A percentile compares a stretch with the other conserved stretches of the same genome.
Conservation (phyloP, 129 eudicot genomes). For the Arctium minus region DNA sequence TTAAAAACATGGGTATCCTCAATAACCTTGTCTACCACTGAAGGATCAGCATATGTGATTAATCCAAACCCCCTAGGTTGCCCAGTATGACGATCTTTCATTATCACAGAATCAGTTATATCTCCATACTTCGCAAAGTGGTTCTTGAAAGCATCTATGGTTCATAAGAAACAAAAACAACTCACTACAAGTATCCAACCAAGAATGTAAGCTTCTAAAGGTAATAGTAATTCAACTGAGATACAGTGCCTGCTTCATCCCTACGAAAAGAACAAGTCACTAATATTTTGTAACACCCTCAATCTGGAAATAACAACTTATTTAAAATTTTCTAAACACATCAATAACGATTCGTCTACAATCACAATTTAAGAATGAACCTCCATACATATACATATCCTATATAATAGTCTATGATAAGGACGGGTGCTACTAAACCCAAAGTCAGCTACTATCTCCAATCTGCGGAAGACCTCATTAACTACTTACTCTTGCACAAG, state of each 20-base stretch:
- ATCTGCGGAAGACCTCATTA: too few species aligned
- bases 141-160: constrained; percentile 61
- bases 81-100: constrained; percentile 83
- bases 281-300: background rate
- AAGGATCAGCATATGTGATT: constrained; percentile 85
- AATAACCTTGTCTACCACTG: constrained; percentile 82
- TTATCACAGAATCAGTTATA: constrained; percentile 79
- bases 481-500: too few species aligned
- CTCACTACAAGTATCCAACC: background rate
- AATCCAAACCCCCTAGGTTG: constrained; percentile 93
- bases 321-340: too few species aligned
- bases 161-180: background rate
- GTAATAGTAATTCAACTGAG: background rate
- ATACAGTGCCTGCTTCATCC: background rate
- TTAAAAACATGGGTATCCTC: constrained; percentile 73
- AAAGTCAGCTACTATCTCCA: too few species aligned
- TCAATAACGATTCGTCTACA: too few species aligned
- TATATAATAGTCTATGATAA: too few species aligned
- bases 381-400: too few species aligned
- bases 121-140: constrained; percentile 94
- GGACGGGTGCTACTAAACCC: too few species aligned
- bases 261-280: background rate
- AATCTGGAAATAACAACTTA: too few species aligned
- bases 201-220: background rate
- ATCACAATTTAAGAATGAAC: too few species aligned